Percentiles rank a stretch among this genome's conserved stretches.
Conservation (phyloP, 1,284 basidiomycete species). For the Cryptococcus jaspeensis region DNA sequence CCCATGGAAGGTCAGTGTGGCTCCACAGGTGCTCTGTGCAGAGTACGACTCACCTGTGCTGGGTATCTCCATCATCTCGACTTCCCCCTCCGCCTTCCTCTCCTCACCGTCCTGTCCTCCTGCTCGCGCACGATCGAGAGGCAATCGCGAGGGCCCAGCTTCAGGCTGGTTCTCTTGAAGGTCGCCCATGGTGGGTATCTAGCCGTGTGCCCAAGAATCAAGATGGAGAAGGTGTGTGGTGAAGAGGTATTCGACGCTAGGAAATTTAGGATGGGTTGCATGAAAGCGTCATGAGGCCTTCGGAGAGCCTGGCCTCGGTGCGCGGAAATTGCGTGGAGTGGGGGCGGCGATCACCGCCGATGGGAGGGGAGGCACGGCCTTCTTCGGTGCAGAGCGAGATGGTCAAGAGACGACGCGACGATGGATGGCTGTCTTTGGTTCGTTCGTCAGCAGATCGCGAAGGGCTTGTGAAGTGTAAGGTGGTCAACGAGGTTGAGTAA, state of each 20-base stretch:
- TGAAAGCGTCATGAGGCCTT: not conserved
- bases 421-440: too few species aligned
- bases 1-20: not conserved
- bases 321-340: not conserved
- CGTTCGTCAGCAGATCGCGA: not conserved
- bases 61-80: conserved; percentile 1
- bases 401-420: not conserved
- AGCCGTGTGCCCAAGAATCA: not conserved
- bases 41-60: not conserved
- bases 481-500: not conserved
- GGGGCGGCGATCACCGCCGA: not conserved
- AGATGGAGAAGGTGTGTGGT: not conserved
- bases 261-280: too few species aligned
- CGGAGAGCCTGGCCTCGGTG: not conserved
- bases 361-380: conserved; percentile 4
- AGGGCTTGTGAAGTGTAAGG: not conserved
- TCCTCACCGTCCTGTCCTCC: too few species aligned
- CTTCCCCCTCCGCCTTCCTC: too few species aligned
- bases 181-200: conserved; percentile 17
- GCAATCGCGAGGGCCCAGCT: too few species aligned
- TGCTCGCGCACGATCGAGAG: too few species aligned
- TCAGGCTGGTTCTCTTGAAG: too few species aligned
- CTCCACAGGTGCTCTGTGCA: too few species aligned
- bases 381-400: not conserved
- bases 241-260: not conserved